These are phyloP conservation scores for Penicillium capsulatum DNA, from an alignment of 2,329 filamentous ascomycete genomes.

Conservation along the genomic window DNA sequence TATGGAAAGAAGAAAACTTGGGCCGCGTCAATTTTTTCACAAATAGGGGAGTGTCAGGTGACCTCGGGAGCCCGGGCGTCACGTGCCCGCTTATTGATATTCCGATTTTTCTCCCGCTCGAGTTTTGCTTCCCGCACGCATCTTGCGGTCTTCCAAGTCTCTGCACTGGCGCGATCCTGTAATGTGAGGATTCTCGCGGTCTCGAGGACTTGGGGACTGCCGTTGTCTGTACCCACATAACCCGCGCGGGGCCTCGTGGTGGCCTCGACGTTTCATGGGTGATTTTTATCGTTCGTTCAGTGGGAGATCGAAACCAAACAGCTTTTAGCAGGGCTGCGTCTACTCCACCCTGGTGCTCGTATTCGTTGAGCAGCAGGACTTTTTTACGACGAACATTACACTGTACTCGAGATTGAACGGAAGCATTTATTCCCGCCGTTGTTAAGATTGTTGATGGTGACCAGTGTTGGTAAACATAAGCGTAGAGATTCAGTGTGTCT, in stretches of 20 bases:
- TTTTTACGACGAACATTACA: constrained; percentile 44
- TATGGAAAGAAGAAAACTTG: constrained; percentile 26
- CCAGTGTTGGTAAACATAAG: too few relatives aligned
- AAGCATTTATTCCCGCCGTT: too few relatives aligned
- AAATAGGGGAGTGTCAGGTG: constrained; percentile 18
- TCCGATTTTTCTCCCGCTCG: constrained; percentile 5
- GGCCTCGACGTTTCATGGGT: constrained; percentile 38
- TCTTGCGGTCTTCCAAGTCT: not conserved
- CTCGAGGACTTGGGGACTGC: not conserved
- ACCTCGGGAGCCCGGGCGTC: constrained; percentile 1
- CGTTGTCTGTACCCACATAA: constrained; percentile 18
- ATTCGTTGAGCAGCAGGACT: constrained; percentile 42
- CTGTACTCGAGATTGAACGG: too few relatives aligned
- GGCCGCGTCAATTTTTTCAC: constrained; percentile 11
- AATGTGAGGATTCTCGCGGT: constrained; percentile 13
- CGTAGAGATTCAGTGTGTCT: too few relatives aligned
- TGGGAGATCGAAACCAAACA: constrained; percentile 47
- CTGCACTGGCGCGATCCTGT: constrained; percentile 6
- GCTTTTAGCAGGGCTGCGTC: constrained; percentile 50
- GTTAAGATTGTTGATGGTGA: too few relatives aligned
- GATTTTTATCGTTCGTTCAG: constrained; percentile 42
- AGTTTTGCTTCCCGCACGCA: not conserved
- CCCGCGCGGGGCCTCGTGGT: constrained; percentile 23
- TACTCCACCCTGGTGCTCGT: constrained; percentile 47
- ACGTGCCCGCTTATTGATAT: constrained; percentile 11